Evolutionary conservation across 2,329 filamentous ascomycete genomes (phyloP).

Genomic region (Apiospora hydei): DNA sequence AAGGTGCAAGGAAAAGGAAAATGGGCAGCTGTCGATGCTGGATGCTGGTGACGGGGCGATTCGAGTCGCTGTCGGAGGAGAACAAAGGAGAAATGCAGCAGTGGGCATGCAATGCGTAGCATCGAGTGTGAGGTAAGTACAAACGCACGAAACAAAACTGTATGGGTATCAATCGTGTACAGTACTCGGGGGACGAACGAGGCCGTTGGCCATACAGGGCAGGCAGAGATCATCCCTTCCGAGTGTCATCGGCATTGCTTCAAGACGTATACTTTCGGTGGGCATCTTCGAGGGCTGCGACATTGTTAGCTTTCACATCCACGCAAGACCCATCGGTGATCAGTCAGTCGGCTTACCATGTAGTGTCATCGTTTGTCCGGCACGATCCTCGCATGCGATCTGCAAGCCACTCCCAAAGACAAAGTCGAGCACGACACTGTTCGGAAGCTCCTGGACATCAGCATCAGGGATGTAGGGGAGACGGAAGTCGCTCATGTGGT

Average conservation of each 20-base stretch:
- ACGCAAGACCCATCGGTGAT: background rate
- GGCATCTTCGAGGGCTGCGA: slow-evolving; percentile 27
- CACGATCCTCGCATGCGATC: slow-evolving; percentile 68
- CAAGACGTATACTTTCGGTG: slow-evolving; percentile 24
- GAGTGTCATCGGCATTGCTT: background rate
- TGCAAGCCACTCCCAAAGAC: slow-evolving; percentile 68
- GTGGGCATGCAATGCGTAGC: slow-evolving; percentile 11
- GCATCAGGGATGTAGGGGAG: slow-evolving; percentile 84
- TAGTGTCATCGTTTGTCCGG: slow-evolving; percentile 62
- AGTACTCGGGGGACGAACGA: slow-evolving; percentile 9
- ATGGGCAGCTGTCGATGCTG: background rate
- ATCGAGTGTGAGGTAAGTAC: slow-evolving; percentile 7
- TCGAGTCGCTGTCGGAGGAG: background rate
- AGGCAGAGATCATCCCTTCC: background rate
- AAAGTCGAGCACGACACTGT: slow-evolving; percentile 75
- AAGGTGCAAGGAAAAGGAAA: slow-evolving; percentile 5
- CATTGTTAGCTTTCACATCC: slow-evolving; percentile 14
- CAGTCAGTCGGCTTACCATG: slow-evolving; percentile 52
- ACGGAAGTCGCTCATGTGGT: slow-evolving; percentile 85
- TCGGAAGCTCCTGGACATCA: slow-evolving; percentile 89
- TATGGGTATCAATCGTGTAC: slow-evolving; percentile 23
- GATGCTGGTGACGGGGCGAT: background rate
- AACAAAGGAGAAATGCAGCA: slow-evolving; percentile 14
- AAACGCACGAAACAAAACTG: slow-evolving; percentile 16
- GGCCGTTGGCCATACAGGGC: background rate